phyloP scores from a whole-genome alignment of 805 yeast genomes.

The Wickerhamiella sergipiensis region DNA sequence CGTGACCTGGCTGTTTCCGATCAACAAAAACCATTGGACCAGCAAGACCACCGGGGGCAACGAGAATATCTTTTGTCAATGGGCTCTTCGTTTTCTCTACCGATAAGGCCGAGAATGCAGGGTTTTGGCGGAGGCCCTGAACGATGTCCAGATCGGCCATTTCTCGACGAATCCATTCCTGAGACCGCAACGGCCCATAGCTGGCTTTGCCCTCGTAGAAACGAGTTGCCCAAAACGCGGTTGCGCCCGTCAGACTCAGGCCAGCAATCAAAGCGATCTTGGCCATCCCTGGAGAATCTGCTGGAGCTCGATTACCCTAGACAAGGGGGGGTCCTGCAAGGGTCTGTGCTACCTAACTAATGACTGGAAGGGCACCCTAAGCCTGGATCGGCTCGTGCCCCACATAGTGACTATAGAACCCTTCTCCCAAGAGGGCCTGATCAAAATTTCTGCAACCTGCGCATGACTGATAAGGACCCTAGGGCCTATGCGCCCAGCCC shows the following conservation, averaged over 20 bases:
- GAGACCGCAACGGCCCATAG: constrained; percentile 8
- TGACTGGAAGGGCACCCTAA: not conserved
- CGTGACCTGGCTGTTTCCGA: constrained; percentile 40
- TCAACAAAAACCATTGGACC: constrained; percentile 59
- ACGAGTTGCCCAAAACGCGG: not conserved
- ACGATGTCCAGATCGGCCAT: not conserved
- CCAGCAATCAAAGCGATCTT: not conserved
- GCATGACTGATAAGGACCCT: not conserved
- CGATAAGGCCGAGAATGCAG: not conserved
- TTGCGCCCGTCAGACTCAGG: not conserved
- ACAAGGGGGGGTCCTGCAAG: no score
- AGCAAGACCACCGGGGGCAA: constrained; percentile 52
- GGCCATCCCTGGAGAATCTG: not conserved
- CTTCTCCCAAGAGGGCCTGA: not conserved
- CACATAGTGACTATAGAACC: not conserved
- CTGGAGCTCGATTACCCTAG: no score
- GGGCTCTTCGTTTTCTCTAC: not conserved
- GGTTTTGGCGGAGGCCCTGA: not conserved
- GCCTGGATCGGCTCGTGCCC: not conserved
- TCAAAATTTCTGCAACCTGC: not conserved
- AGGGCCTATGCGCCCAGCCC: constrained; percentile 36
- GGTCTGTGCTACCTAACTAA: no score
- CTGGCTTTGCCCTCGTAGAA: not conserved
- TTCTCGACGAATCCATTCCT: constrained; percentile 3
- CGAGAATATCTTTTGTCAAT: not conserved